Evolutionary conservation across 345 rosid species (phyloP), one percentile per base, ranked within the genome.

Genomic region (Cochlearia excelsa): DNA sequence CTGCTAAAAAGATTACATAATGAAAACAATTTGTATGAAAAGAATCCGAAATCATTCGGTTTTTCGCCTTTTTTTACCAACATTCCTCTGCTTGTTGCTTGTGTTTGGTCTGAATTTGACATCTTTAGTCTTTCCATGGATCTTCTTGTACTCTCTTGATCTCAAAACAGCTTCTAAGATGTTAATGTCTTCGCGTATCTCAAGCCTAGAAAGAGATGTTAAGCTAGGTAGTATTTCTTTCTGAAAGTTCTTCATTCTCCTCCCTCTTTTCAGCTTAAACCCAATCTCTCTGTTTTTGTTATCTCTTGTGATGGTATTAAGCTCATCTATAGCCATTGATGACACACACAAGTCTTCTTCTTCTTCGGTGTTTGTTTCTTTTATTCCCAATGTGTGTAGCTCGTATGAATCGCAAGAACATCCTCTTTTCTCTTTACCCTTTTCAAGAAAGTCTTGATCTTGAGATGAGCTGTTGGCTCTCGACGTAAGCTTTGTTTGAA

Each of bases 221-320:
- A 37, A 37, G 40, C 40, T 63, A 1, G 87, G 90, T 49, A 86
- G 78, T 63, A 86, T 80, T 65, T 86, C 95, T 66, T 54, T 80
- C 55, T 80, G 90, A 47, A 86, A 86, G 50, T 84, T 86, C 62
- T 84, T 86, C 84, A 86, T 29, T 60, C 95, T 79, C 57, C 90
- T 75, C 23, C 95, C 95, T 60, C 87, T 74, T 74, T 79, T 84
- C 65, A 80, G 29, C 74, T 78, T 84, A n/a, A 63, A 1, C 59
- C 84, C 48, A 49, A 70, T 49, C 61, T 82, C 81, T 54, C 23
- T 16, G 23, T 81, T 79, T 10, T 52, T 51, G 44, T 57, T 75
- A 37, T 37, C 35, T 5, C 40, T 37, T 37, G 40, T 5, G 7
- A 37, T 51, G 41, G 57, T 75, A 11, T 11, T 65, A 5, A 67